These are phyloP conservation scores for Yarrowia bubula DNA, from an alignment of 805 yeast genomes.

Conservation along the genomic window DNA sequence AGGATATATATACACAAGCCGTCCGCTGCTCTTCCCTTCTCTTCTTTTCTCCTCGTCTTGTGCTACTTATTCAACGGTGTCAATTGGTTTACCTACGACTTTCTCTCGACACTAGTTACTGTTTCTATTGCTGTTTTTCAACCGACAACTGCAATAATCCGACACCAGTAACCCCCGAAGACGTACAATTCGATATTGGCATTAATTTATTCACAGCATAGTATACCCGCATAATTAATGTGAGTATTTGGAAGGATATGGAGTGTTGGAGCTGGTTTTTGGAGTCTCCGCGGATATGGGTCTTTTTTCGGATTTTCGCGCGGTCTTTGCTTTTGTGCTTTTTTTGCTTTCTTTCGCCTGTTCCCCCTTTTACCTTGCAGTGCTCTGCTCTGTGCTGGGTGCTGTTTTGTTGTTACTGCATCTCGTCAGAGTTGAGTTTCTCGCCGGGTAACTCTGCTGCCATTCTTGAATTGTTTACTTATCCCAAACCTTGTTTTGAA, in stretches of 20 bases:
- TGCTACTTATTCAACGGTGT: constrained; percentile 18
- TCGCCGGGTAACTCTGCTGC: constrained; percentile 22
- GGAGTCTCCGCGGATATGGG: background rate
- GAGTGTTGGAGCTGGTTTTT: background rate
- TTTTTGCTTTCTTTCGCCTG: background rate
- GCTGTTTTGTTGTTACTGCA: background rate
- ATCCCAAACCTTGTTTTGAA: constrained; percentile 13
- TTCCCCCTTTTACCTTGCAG: constrained; percentile 23
- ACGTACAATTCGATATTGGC: constrained; percentile 27
- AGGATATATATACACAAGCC: constrained; percentile 9
- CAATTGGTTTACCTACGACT: constrained; percentile 13
- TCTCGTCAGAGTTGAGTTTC: background rate
- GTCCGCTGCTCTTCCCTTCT: constrained; percentile 25
- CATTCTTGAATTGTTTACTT: constrained; percentile 14
- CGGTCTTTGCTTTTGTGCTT: background rate
- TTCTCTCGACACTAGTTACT: constrained; percentile 20
- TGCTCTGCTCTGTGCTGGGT: background rate
- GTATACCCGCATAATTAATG: constrained; percentile 27
- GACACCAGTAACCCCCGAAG: constrained; percentile 20
- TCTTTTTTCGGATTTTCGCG: background rate
- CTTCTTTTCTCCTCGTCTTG: constrained; percentile 26
- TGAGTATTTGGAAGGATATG: constrained; percentile 13
- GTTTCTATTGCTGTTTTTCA: constrained; percentile 11
- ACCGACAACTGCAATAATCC: constrained; percentile 18
- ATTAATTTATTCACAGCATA: constrained; percentile 27